Evolutionary conservation across 169 alveolate species (phyloP), one percentile per base, ranked within the genome.

Genomic region (Eimeria maxima): DNA sequence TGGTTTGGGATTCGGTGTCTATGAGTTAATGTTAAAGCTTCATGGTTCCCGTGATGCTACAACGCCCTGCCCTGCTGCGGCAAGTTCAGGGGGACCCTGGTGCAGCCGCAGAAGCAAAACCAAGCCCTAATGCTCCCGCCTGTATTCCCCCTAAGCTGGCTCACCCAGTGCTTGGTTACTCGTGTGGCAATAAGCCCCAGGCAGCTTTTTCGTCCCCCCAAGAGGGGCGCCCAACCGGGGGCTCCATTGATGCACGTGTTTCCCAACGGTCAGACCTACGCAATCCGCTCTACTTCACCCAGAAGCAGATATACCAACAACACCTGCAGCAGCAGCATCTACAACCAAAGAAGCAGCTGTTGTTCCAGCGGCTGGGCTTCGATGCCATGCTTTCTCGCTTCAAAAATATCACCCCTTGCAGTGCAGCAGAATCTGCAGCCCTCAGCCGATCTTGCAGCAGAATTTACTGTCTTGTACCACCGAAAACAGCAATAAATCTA

Each of bases 31-130:
- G 74, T 24, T 65, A 8, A 65, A n/a, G 74, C 74, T 65, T 65
- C 74, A 65, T 65, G 74, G n/a, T 65, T 74, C 84, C 84, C 29
- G 55, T 74, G 84, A 33, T 38, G n/a, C 55, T 74, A 29, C 84
- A 65, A 63, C 87, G 20, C 38, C 87, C 87, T 22, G 60, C 38
- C 20, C 65, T 45, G 65, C 87, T 76, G 87, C 60, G 87, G 22
- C 60, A 44, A 2, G 87, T 20, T 6, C 29, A 3, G 60, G 33
- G 38, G 63, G 63, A n/a, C 60, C 60, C 42, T 45, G 44, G 44
- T 22, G 63, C 60, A 24, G 65, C 29, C 1, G 3, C 60, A 38
- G 65, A 65, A 78, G 87, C 42, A 22, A 18, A 29, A 16, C 44
- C 60, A 24, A 5, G 14, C 44, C 27, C 55, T 24, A 45, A 22